Evolutionary conservation across 495 filamentous ascomycete species (phyloP), one percentile per base, ranked within the genome.

Genomic region (Platismatia glauca): DNA sequence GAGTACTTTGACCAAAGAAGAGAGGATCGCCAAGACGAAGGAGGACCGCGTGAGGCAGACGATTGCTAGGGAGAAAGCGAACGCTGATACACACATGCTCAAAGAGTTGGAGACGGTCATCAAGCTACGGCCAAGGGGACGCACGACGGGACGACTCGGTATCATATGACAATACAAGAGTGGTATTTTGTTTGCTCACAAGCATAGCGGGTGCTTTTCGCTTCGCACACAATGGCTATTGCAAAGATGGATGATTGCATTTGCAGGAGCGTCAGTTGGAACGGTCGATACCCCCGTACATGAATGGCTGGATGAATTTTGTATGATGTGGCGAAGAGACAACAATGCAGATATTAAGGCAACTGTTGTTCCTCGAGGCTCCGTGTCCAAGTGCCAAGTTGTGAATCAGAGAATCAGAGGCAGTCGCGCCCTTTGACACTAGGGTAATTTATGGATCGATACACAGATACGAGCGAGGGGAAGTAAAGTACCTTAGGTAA

Each of bases 41-140:
- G 91, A 95, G 72, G 93, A 97, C 38, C 82, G 92, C 57, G 84
- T 82, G 43, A 80, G 78, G 62, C 84, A 86, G 71, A 88, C 87
- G 8, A 76, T 82, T 50, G 75, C 81, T 20, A 80, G 84, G 57
- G 89, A 91, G 63, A 88, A 86, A 66, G 71, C 78, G 20, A 89
- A 96, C 59, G 88, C 91, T 3, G 91, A 84, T 62, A 88, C 87
- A 31, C 86, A 87, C 64, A 93, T 98, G 90, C 79, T 97, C 66
- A 86, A 86, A 69, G 94, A 98, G 71, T 77, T 98, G 65, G 88
- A 96, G 73, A 88, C 86, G 73, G 91, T 90, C 13, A 91, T 95
- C 64, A 90, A 90, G 72, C 77, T 91, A 62, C 77, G 89, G 61
- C 86, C 89, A 46, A 76, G 72, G 48, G 76, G 74, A 61, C 74